Base-by-base conservation (phyloP, 2,329 filamentous ascomycete genomes). In the Endoconidiophora laricicola region DNA sequence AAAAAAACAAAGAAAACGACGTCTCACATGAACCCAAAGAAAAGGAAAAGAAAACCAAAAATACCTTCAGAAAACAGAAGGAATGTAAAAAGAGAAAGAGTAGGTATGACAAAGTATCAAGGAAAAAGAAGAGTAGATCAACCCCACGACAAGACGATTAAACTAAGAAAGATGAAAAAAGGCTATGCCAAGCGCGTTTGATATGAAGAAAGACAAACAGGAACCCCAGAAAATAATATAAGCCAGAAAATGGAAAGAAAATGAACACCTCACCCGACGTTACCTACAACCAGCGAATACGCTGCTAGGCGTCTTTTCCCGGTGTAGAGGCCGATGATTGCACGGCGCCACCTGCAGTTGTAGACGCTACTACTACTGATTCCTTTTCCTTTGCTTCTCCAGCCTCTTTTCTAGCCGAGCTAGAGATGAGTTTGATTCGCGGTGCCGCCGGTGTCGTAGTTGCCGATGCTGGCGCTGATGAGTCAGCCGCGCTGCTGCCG, bases 371-470 rank as follows among this genome's bases (percentile, higher is more conserved):
- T 29, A 22, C 18, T 7, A 12, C 48, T 18, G 24, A 41, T 37
- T 33, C 46, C 48, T 51, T 52, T 46, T 55, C 50, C 41, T 57
- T 47, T 50, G 52, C 45, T 52, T 53, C 48, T 54, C 45, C 50
- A 39, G 62, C 57, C 71, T 46, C 78, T 73, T 54, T 75, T 70
- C 55, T 78, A 73, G 59, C 73, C 6, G 26, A 29, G 77, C 58
- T 70, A 69, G 48, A 62, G 61, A 5, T 63, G 60, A 46, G 65
- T 63, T 54, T 62, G 12, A 53, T 53, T 16, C 51, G 47, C 9
- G 47, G 51, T 37, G 37, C 43, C 6, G 44, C 29, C 3, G 44
- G 14, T 18, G 47, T 37, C 14, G 42, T 26, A 2, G 50, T 43
- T 14, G 41, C 48, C 6, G 48, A 44, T 4, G 41, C 46, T 1